phyloP scores from a whole-genome alignment of 2,329 filamentous ascomycete genomes.

The Scedosporium aurantiacum region DNA sequence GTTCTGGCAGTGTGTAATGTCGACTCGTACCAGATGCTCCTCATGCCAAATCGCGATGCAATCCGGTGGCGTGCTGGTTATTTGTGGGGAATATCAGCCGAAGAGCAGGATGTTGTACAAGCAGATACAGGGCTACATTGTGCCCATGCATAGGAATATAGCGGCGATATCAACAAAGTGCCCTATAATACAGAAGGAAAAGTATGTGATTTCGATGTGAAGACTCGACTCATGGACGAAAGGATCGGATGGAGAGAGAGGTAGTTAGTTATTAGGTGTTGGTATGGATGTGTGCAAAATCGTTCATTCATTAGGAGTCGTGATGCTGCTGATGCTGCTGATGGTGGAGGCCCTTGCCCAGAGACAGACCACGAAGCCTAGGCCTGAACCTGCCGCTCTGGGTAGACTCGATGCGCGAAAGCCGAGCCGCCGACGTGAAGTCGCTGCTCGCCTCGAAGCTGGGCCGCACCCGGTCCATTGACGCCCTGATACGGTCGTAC shows the following conservation, averaged over 20 bases:
- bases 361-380: conserved; percentile 30
- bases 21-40: too few species aligned
- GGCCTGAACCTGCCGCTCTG: conserved; percentile 34
- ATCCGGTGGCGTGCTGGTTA: background rate
- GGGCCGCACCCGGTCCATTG: conserved; percentile 73
- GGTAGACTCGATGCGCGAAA: conserved; percentile 72
- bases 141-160: background rate
- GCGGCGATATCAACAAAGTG: background rate
- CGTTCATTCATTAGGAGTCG: background rate
- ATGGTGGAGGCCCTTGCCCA: conserved; percentile 29
- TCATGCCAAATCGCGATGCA: background rate
- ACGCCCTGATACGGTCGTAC: conserved; percentile 77
- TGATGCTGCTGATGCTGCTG: conserved; percentile 13
- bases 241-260: background rate
- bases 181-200: background rate
- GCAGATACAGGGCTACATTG: background rate
- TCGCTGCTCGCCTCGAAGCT: conserved; percentile 84
- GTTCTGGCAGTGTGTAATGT: too few species aligned
- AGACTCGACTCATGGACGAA: background rate
- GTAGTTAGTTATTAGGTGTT: background rate
- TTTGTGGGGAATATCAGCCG: background rate
- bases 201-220: background rate
- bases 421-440: conserved; percentile 79
- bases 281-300: background rate
- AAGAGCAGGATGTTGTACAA: background rate